Percentiles rank a stretch among this genome's conserved stretches.
These are phyloP conservation scores for Lepidopterella palustris DNA, from an alignment of 495 filamentous ascomycete genomes.

Conservation along the genomic window DNA sequence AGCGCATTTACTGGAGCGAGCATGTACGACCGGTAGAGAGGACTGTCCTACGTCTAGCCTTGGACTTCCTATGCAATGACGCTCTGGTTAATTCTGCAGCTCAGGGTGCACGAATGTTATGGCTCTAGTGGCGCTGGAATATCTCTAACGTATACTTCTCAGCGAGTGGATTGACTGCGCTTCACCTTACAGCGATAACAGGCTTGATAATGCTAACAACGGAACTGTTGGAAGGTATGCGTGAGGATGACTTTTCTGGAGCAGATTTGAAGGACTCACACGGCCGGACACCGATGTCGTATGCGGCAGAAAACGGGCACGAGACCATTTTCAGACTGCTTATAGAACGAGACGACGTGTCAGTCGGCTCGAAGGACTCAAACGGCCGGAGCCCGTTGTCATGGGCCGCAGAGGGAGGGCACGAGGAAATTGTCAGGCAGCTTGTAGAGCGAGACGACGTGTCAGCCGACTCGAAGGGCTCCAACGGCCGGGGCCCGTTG, in stretches of 20 bases:
- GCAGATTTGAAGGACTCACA: neutral
- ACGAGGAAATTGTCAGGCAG: neutral
- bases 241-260: neutral
- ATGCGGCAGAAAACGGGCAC: neutral
- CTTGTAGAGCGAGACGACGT: no score
- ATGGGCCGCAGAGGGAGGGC: neutral
- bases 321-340: neutral
- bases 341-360: neutral
- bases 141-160: neutral
- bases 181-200: neutral
- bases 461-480: neutral
- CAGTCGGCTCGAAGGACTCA: neutral
- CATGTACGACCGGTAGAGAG: neutral
- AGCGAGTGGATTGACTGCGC: neutral
- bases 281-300: neutral
- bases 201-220: neutral
- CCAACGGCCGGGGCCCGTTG: no score
- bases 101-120: neutral
- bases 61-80: neutral
- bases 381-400: neutral
- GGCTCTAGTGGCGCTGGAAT: neutral
- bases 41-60: neutral
- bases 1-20: neutral
- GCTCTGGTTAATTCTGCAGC: neutral
- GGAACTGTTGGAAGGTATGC: neutral